Base-by-base conservation (phyloP, 306 rosid genomes). In the apple (Malus domestica) region DNA sequence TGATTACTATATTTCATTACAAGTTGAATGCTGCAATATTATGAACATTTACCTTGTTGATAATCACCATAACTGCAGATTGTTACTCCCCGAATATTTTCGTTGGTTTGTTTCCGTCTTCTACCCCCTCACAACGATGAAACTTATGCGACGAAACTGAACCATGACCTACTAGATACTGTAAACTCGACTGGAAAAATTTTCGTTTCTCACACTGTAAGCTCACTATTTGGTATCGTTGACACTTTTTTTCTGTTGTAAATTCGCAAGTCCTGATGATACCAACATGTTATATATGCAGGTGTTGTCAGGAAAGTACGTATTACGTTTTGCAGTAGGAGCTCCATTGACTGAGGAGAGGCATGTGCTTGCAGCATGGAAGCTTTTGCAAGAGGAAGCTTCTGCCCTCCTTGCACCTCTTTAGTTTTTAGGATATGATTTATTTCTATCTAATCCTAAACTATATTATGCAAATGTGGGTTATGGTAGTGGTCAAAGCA, bases 281-380 rank as follows among this genome's bases (percentile, higher is more conserved):
- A 22, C 8, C 44, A 18, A 15, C 52, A 3, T 29, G 13, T 25
- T 13, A 51, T 75, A 23, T 8, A 40, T 75, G 88, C 92, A 95
- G 99, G 96, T 88, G 38, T 80, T 92, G 54, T 89, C 96, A 18
- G 97, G 92, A n/a, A 85, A 83, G 32, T 90, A 82, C 86, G 46
- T 88, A 70, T 87, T 95, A 40, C 93, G 97, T 33, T 68, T 92
- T 30, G 97, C 92, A 2, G 86, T 95, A n/a, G 98, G 98, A 83
- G 97, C 97, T 67, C 98, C 98, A 57, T 80, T 95, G 90, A 95
- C 97, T 14, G 97, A 92, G 86, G 84, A 76, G 86, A 87, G 86
- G 72, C 99, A 92, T 76, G 87, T 95, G 70, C 33, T 20, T 66
- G 81, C 77, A n/a, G 95, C 97, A 3, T 95, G 98, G 97, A 81